A percentile compares a stretch with the other conserved stretches of the same genome.
Evolutionary conservation across 306 rosid species (phyloP).

Genomic region (Gastrolobium bilobum): DNA sequence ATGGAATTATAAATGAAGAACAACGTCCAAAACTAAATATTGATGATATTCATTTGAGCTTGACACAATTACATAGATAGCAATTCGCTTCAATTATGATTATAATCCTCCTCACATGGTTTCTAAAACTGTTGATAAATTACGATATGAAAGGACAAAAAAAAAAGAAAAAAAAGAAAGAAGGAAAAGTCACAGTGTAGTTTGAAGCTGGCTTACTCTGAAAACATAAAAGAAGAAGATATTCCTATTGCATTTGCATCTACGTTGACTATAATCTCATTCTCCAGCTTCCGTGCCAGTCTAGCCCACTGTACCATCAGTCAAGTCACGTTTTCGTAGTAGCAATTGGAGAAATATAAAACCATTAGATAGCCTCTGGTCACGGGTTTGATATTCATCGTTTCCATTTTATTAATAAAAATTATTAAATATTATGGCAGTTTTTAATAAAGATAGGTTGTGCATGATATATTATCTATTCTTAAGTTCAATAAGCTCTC

Average conservation of each 20-base stretch:
- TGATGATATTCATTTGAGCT: neutral
- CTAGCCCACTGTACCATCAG: neutral
- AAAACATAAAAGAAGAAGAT: slow-evolving; percentile 9
- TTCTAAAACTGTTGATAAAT: neutral
- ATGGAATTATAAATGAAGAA: neutral
- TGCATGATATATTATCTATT: too few relatives aligned
- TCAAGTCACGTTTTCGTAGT: neutral
- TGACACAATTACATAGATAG: neutral
- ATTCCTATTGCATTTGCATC: neutral
- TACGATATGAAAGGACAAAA: too few relatives aligned
- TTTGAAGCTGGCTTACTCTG: neutral
- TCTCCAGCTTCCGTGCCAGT: neutral
- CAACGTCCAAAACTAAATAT: neutral
- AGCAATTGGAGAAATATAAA: too few relatives aligned
- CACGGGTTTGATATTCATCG: too few relatives aligned
- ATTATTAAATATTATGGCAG: too few relatives aligned
- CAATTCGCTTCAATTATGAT: neutral
- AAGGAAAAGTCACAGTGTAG: neutral
- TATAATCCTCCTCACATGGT: neutral
- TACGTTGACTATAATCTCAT: neutral
- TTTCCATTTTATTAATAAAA: too few relatives aligned
- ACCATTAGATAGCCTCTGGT: too few relatives aligned
- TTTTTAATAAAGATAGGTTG: too few relatives aligned
- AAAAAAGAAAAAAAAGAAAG: too few relatives aligned
- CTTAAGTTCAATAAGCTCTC: too few relatives aligned